A percentile compares a stretch with the other conserved stretches of the same genome.
These are phyloP conservation scores for Penicillium longicatenatum DNA, from an alignment of 495 filamentous ascomycete species.

Conservation along the genomic window DNA sequence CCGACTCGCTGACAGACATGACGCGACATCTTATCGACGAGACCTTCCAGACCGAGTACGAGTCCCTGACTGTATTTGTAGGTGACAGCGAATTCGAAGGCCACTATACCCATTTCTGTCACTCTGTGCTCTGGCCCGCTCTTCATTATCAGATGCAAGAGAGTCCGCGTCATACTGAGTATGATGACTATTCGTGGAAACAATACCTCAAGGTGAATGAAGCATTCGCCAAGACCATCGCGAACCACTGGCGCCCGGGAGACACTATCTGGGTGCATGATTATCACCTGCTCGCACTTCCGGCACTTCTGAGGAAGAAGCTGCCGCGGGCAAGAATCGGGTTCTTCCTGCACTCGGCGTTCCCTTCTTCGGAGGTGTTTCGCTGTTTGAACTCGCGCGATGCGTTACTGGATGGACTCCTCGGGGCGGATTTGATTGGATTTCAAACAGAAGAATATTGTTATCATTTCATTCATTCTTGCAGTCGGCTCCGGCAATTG, in stretches of 20 bases:
- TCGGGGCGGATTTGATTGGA: constrained; percentile 84
- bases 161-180: constrained; percentile 90
- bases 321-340: constrained; percentile 84
- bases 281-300: constrained; percentile 84
- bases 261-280: constrained; percentile 92
- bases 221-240: constrained; percentile 81
- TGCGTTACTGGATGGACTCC: constrained; percentile 79
- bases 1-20: constrained; percentile 69
- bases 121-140: constrained; percentile 80
- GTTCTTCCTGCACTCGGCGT: constrained; percentile 88
- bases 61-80: constrained; percentile 76
- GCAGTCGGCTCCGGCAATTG: constrained; percentile 77
- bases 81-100: constrained; percentile 84
- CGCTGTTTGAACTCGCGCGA: constrained; percentile 78
- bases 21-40: constrained; percentile 76
- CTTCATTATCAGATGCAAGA: constrained; percentile 95
- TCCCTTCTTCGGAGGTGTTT: constrained; percentile 91
- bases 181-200: constrained; percentile 91
- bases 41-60: constrained; percentile 70
- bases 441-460: constrained; percentile 91
- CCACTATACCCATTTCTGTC: constrained; percentile 88
- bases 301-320: constrained; percentile 75
- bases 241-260: constrained; percentile 80
- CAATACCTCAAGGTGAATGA: constrained; percentile 86
- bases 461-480: constrained; percentile 88